Percentiles rank a stretch among this genome's conserved stretches.
phyloP scores from a whole-genome alignment of 108 stramenopile genomes.

The Mediolabrus comicus region DNA sequence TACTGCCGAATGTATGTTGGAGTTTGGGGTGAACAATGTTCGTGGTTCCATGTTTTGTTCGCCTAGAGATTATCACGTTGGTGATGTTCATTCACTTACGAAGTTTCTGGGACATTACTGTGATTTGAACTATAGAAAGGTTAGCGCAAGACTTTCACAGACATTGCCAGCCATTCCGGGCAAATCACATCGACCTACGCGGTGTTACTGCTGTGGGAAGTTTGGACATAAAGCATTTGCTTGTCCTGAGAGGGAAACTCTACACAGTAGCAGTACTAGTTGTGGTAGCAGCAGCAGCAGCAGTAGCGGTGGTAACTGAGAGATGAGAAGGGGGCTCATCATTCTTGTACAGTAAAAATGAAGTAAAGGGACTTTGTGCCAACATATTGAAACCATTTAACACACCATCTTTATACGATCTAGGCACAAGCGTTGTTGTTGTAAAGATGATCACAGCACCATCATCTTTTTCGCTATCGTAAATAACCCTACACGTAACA shows the following conservation, averaged over 20 bases:
- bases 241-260: conserved; percentile 25
- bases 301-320: too few species aligned
- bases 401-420: not conserved
- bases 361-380: not conserved
- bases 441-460: conserved; percentile 27
- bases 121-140: conserved; percentile 51
- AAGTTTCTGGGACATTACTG: conserved; percentile 74
- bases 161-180: conserved; percentile 11
- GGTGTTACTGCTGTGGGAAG: conserved; percentile 43
- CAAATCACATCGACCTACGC: not conserved
- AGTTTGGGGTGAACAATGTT: conserved; percentile 64
- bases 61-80: conserved; percentile 41
- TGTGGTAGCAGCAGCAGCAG: too few species aligned
- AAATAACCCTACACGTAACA: conserved; percentile 34
- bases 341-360: not conserved
- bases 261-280: too few species aligned
- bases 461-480: conserved; percentile 15
- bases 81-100: conserved; percentile 50
- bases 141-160: conserved; percentile 13
- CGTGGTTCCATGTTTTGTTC: conserved; percentile 58
- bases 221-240: conserved; percentile 30
- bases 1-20: conserved; percentile 61
- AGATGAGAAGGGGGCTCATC: not conserved
- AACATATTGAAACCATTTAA: not conserved
- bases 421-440: conserved; percentile 27